These are phyloP conservation scores for Debaryomyces udenii DNA, from an alignment of 1,139 yeast genomes.

Conservation along the genomic window DNA sequence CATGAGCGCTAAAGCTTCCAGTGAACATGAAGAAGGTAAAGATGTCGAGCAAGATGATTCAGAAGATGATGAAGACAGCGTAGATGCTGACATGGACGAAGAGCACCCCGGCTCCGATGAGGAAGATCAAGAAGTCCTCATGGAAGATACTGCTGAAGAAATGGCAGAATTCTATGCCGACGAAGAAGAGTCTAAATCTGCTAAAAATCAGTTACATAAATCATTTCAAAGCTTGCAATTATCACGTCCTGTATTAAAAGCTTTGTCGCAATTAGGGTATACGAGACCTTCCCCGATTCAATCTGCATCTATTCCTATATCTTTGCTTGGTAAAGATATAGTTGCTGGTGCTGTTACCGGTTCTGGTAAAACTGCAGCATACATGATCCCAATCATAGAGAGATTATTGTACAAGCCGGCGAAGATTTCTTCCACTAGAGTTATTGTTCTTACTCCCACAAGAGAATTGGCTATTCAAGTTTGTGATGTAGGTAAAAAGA, in stretches of 20 bases:
- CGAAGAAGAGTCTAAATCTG: constrained; percentile 49
- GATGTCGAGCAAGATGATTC: constrained; percentile 21
- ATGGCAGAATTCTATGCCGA: constrained; percentile 69
- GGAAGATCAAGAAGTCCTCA: constrained; percentile 32
- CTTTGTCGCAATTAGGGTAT: constrained; percentile 79
- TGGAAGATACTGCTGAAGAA: constrained; percentile 70
- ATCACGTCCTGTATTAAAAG: constrained; percentile 88
- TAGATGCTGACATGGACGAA: constrained; percentile 30
- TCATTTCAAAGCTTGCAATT: constrained; percentile 77
- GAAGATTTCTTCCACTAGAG: constrained; percentile 84
- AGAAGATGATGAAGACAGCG: constrained; percentile 24
- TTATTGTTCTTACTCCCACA: constrained; percentile 88
- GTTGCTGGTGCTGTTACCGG: constrained; percentile 99
- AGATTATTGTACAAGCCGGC: constrained; percentile 87
- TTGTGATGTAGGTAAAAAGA: constrained; percentile 85
- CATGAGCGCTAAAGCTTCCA: constrained; percentile 47
- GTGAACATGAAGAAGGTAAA: constrained; percentile 18
- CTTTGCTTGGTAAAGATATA: constrained; percentile 87
- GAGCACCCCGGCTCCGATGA: constrained; percentile 24
- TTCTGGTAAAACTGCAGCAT: constrained; percentile 99
- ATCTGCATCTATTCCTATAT: constrained; percentile 90
- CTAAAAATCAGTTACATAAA: constrained; percentile 49
- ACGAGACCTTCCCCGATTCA: constrained; percentile 91
- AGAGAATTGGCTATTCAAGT: constrained; percentile 98
- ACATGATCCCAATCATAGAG: constrained; percentile 93